Base-by-base conservation (phyloP, 106 monocot species). In the Acorus calamus region DNA sequence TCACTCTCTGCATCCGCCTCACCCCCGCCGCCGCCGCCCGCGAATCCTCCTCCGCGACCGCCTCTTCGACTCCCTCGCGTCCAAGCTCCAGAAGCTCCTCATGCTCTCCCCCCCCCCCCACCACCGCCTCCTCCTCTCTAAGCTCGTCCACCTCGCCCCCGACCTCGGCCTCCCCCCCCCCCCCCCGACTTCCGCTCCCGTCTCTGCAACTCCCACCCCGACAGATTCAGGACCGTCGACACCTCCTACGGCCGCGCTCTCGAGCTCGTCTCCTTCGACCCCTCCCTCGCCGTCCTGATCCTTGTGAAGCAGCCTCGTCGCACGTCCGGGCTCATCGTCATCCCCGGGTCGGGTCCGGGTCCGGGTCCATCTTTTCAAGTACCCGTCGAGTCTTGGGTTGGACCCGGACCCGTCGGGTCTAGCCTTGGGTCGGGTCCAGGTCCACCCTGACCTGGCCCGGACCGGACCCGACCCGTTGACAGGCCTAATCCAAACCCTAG, bases 121-220 rank as follows among this genome's bases (percentile, higher is more conserved):
- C 63, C 74, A 59, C 11, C 66, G 78, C 49, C 65, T 94, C 41
- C 79, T 80, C n/a, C 77, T 94, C 42, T 80, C 86, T 60, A 87
- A 87, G 67, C 75, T 96, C 47, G 86, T 65, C 45, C 94, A 90
- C 77, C 67, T 96, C 57, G 90, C 66, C 47, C 84, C 87, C 58
- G 94, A 96, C 66, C 77, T 96, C 53, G 94, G 94, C 50, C 69
- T 96, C 55, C 76, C 90, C 48, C n/a, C n/a, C n/a, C n/a, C n/a
- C n/a, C n/a, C n/a, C 53, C 68, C 43, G 54, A 90, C 61, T 90
- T 96, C 76, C 76, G 87, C 47, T 80, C 81, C 47, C 70, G 77
- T 53, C 64, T 96, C 60, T 90, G 86, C 77, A 73, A 69, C 51
- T 54, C 64, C 56, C 80, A 83, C 54, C 93, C 83, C 6, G 75